These are phyloP conservation scores for button mushroom (Agaricus bisporus) DNA, from an alignment of 768 basidiomycete genomes.

Conservation along the genomic window DNA sequence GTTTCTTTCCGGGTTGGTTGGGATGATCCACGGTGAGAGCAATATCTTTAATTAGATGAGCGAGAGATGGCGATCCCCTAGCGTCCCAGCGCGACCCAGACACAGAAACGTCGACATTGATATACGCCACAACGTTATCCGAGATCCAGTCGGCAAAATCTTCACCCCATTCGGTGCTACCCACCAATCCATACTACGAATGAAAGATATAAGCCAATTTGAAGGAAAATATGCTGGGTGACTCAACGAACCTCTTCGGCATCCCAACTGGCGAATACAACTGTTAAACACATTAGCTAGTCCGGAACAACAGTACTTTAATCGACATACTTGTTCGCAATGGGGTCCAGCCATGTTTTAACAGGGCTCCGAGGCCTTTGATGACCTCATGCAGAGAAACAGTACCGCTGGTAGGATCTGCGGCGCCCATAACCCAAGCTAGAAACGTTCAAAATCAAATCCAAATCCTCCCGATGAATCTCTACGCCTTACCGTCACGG, in stretches of 20 bases:
- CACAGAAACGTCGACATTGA: slow-evolving; percentile 76
- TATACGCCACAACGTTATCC: slow-evolving; percentile 76
- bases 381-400: slow-evolving; percentile 74
- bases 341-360: slow-evolving; percentile 78
- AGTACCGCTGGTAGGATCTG: slow-evolving; percentile 77
- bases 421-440: slow-evolving; percentile 78
- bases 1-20: slow-evolving; percentile 49
- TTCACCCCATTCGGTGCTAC: slow-evolving; percentile 92
- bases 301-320: not conserved
- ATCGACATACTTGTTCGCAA: slow-evolving; percentile 42
- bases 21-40: slow-evolving; percentile 76
- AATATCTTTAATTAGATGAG: slow-evolving; percentile 61
- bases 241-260: slow-evolving; percentile 60
- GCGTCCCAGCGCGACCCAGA: slow-evolving; percentile 53
- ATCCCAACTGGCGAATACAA: slow-evolving; percentile 72
- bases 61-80: slow-evolving; percentile 73
- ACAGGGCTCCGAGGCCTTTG: slow-evolving; percentile 62
- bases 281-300: slow-evolving; percentile 16
- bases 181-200: slow-evolving; percentile 57
- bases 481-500: slow-evolving; percentile 64
- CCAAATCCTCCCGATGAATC: not conserved
- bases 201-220: slow-evolving; percentile 4
- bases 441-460: slow-evolving; percentile 1
- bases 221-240: not conserved
- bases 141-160: slow-evolving; percentile 83